Conservation (phyloP, 495 filamentous ascomycete genomes). For the Darksidea phi region DNA sequence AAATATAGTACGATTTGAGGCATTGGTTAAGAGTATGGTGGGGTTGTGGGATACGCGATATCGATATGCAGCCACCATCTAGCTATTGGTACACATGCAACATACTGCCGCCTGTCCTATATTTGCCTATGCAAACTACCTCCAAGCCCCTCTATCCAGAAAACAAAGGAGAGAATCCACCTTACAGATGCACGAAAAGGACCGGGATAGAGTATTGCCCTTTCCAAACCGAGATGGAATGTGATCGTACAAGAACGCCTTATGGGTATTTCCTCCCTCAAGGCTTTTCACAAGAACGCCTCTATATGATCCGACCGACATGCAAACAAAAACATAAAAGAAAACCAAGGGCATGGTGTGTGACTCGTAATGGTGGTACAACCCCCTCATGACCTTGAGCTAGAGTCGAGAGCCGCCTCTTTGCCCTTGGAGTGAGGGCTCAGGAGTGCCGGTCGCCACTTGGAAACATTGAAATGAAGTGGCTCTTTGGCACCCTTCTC, state of each 20-base stretch:
- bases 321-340: slow-evolving; percentile 1
- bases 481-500: slow-evolving; percentile 36
- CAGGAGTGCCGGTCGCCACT: slow-evolving; percentile 30
- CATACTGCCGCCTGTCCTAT: no score
- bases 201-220: background rate
- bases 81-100: no score
- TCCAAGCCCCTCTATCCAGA: no score
- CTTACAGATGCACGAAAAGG: background rate
- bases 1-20: no score
- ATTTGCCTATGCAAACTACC: no score
- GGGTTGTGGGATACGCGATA: no score
- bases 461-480: slow-evolving; percentile 34
- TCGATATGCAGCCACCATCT: no score
- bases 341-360: background rate
- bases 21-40: no score
- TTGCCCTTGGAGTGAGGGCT: slow-evolving; percentile 31
- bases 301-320: slow-evolving; percentile 11
- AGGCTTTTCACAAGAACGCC: slow-evolving; percentile 33
- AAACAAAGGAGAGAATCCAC: no score
- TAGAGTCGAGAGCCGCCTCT: slow-evolving; percentile 16
- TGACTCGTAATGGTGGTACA: background rate
- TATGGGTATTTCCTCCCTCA: slow-evolving; percentile 24
- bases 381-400: no score
- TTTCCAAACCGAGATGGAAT: background rate
- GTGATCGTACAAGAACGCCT: slow-evolving; percentile 22